These are phyloP conservation scores for Backusella circina DNA, from an alignment of 192 early-diverging fungal genomes.

Conservation along the genomic window DNA sequence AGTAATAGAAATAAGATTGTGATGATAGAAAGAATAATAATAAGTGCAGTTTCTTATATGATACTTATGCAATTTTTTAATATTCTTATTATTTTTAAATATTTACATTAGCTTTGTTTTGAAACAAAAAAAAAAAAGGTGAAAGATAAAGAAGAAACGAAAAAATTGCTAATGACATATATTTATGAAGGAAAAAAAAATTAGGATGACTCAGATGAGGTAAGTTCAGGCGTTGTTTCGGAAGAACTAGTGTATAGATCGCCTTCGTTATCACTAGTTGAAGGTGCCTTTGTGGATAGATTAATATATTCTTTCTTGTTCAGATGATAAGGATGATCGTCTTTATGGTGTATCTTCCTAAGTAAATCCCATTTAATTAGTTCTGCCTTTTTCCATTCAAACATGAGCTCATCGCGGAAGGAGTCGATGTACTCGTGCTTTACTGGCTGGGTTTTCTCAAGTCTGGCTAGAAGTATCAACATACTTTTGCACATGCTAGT, in stretches of 20 bases:
- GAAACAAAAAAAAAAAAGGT: background rate
- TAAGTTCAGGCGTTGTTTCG: background rate
- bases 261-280: background rate
- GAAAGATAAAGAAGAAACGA: background rate
- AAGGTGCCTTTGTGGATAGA: background rate
- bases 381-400: conserved; percentile 14
- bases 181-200: background rate
- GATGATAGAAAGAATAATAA: background rate
- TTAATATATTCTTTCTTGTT: background rate
- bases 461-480: conserved; percentile 11
- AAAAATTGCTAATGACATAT: background rate
- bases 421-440: conserved; percentile 15
- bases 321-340: background rate
- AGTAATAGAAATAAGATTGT: background rate
- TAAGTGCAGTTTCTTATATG: background rate
- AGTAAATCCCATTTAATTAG: conserved; percentile 4
- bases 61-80: background rate
- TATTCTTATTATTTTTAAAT: background rate
- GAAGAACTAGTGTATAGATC: background rate
- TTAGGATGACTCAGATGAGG: background rate
- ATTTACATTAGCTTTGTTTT: background rate
- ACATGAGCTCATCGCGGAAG: conserved; percentile 13
- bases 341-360: background rate
- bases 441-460: conserved; percentile 2
- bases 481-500: conserved; percentile 16